phyloP scores from a whole-genome alignment of 352 stramenopile species.

The Pythium brachiatum region DNA sequence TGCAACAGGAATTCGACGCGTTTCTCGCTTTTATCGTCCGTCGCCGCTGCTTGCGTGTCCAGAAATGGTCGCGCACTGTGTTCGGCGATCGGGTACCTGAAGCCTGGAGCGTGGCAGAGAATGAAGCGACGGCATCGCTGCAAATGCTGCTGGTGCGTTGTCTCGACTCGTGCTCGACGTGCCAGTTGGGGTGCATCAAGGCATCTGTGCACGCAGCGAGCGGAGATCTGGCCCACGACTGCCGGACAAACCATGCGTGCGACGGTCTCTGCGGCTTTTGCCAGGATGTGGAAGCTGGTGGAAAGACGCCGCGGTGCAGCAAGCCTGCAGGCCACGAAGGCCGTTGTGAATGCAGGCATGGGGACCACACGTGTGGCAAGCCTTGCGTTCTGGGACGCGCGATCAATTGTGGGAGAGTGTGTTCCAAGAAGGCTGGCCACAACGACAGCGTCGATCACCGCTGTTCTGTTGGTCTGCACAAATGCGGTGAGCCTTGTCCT shows the following conservation, averaged over 20 bases:
- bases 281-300: conserved; percentile 18
- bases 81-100: conserved; percentile 40
- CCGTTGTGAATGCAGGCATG: conserved; percentile 53
- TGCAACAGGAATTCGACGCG: conserved; percentile 47
- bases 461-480: conserved; percentile 55
- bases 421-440: conserved; percentile 46
- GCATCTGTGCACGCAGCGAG: conserved; percentile 31
- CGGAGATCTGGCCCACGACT: conserved; percentile 38
- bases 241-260: conserved; percentile 48
- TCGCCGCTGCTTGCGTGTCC: conserved; percentile 49
- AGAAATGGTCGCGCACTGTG: conserved; percentile 37
- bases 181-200: conserved; percentile 66
- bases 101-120: conserved; percentile 47
- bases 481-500: conserved; percentile 51
- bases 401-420: conserved; percentile 51
- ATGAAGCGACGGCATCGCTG: conserved; percentile 43
- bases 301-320: conserved; percentile 37
- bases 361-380: conserved; percentile 62
- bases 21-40: conserved; percentile 60
- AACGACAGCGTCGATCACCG: conserved; percentile 31
- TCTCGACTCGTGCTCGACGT: conserved; percentile 46
- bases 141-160: conserved; percentile 58
- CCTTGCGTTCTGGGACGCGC: conserved; percentile 42
- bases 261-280: conserved; percentile 52
- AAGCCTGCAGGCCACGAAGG: conserved; percentile 66